Evolutionary conservation across 768 basidiomycete species (phyloP).

Genomic region (Agaricus sinodeliciosus): DNA sequence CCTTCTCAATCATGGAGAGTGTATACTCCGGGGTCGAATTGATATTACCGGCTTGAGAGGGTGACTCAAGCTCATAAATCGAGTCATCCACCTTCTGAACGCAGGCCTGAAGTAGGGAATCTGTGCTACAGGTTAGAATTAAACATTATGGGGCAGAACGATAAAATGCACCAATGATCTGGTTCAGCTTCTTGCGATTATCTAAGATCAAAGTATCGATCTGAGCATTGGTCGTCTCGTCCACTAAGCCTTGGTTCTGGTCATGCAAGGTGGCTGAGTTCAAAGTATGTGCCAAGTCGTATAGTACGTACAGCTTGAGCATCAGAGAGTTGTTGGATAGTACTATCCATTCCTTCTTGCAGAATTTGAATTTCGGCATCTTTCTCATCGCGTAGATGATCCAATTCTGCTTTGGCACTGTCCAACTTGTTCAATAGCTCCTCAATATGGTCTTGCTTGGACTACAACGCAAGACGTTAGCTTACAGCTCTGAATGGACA

Average conservation of each 20-base stretch:
- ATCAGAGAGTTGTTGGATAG: constrained; percentile 82
- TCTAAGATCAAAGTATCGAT: constrained; percentile 96
- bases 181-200: constrained; percentile 94
- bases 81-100: constrained; percentile 96
- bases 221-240: constrained; percentile 92
- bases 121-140: constrained; percentile 33
- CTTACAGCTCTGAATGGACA: not conserved
- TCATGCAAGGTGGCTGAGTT: constrained; percentile 18
- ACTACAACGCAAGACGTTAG: constrained; percentile 32
- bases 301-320: constrained; percentile 62
- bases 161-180: constrained; percentile 72
- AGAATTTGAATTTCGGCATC: constrained; percentile 95
- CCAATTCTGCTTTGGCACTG: constrained; percentile 65
- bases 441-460: constrained; percentile 96
- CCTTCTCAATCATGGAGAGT: constrained; percentile 97
- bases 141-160: not conserved
- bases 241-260: constrained; percentile 77
- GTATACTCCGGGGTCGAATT: constrained; percentile 99
- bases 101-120: constrained; percentile 95
- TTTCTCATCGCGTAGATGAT: constrained; percentile 87
- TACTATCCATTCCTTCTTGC: constrained; percentile 92
- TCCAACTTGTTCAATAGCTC: constrained; percentile 82
- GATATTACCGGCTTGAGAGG: constrained; percentile 87
- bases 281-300: not conserved
- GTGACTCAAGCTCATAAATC: constrained; percentile 96